Evolutionary conservation across 2,329 filamentous ascomycete genomes (phyloP).

Genomic region (Aureobasidium sp.): DNA sequence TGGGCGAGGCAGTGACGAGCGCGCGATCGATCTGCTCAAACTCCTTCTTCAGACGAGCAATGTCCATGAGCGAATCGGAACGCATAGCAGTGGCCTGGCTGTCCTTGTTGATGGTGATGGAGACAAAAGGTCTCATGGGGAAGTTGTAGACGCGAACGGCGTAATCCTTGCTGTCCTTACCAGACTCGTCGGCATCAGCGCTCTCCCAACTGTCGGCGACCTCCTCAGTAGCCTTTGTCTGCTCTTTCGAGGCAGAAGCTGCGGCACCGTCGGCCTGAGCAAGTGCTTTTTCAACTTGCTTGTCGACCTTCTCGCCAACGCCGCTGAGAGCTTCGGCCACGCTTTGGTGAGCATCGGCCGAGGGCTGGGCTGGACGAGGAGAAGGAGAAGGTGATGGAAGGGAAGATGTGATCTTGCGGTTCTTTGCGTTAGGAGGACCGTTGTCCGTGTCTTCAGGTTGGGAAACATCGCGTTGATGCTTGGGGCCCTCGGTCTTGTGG

Average conservation of each 20-base stretch:
- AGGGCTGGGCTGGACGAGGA: constrained; percentile 16
- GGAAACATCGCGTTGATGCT: constrained; percentile 37
- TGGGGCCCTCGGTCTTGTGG: constrained; percentile 20
- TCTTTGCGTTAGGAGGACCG: constrained; percentile 29
- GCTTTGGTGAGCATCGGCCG: constrained; percentile 33
- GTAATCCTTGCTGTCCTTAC: constrained; percentile 59
- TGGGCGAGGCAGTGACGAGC: constrained; percentile 78
- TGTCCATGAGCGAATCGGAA: constrained; percentile 78
- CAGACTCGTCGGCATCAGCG: constrained; percentile 63
- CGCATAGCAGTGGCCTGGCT: constrained; percentile 59
- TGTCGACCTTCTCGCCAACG: constrained; percentile 54
- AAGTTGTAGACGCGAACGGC: constrained; percentile 81
- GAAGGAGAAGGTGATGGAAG: constrained; percentile 20
- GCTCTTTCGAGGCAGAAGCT: constrained; percentile 29
- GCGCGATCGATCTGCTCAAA: constrained; percentile 97
- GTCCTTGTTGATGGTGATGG: constrained; percentile 62
- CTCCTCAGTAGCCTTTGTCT: constrained; percentile 47
- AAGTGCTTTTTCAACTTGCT: constrained; percentile 60
- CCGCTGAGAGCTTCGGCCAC: constrained; percentile 64
- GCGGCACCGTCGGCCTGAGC: constrained; percentile 45
- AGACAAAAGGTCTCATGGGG: constrained; percentile 92
- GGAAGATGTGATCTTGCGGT: constrained; percentile 28
- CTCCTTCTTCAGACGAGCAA: constrained; percentile 91
- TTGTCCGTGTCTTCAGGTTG: constrained; percentile 24
- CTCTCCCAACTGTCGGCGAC: constrained; percentile 90